A percentile compares a stretch with the other conserved stretches of the same genome.
These are phyloP conservation scores for Ustilago nuda DNA, from an alignment of 1,284 basidiomycete species.

Conservation along the genomic window DNA sequence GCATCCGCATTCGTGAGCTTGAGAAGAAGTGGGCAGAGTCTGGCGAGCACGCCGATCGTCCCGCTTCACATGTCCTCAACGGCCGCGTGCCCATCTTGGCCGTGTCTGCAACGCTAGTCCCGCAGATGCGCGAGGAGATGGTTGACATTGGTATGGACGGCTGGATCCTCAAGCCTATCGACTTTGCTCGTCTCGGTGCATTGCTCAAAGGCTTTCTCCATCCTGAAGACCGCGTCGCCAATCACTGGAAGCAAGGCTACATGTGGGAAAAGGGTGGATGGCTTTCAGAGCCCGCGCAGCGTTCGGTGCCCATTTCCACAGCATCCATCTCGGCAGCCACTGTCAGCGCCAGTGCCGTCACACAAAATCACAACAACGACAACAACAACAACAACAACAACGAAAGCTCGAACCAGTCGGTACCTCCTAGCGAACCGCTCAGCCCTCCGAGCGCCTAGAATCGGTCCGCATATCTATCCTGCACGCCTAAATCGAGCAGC, in stretches of 20 bases:
- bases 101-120: slow-evolving; percentile 81
- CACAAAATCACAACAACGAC: slow-evolving; percentile 1
- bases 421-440: slow-evolving; percentile 5
- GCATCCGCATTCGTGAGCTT: slow-evolving; percentile 74
- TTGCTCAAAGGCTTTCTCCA: slow-evolving; percentile 58
- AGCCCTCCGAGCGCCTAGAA: slow-evolving; percentile 22
- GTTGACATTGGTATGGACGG: slow-evolving; percentile 79
- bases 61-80: slow-evolving; percentile 73
- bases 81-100: slow-evolving; percentile 83
- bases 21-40: slow-evolving; percentile 34
- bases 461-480: background rate
- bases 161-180: slow-evolving; percentile 87
- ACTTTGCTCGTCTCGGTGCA: slow-evolving; percentile 73
- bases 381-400: slow-evolving; percentile 3
- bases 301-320: slow-evolving; percentile 28
- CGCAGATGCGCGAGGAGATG: slow-evolving; percentile 76
- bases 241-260: slow-evolving; percentile 58
- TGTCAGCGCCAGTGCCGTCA: slow-evolving; percentile 1
- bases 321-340: slow-evolving; percentile 19
- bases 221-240: slow-evolving; percentile 42
- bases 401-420: slow-evolving; percentile 1
- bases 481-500: background rate
- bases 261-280: slow-evolving; percentile 66
- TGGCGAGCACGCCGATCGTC: slow-evolving; percentile 46
- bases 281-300: slow-evolving; percentile 54